Percentiles rank a stretch among this genome's conserved stretches.
phyloP scores from a whole-genome alignment of 805 yeast genomes.

The Cyberlindnera saturnus region DNA sequence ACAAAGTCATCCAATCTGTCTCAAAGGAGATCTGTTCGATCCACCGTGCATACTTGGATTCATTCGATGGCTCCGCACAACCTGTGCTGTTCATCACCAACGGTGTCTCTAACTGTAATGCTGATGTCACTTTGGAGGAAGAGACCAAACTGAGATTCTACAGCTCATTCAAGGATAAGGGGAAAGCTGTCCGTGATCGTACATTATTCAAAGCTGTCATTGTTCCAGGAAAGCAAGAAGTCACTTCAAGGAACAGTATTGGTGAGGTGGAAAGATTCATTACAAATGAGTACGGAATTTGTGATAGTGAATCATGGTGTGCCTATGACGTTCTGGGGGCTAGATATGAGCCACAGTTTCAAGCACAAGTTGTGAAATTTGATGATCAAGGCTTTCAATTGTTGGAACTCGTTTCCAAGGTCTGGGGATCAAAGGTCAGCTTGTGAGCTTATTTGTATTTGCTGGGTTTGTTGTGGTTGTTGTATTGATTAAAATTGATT shows the following conservation, averaged over 20 bases:
- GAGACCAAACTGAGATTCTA: slow-evolving; percentile 8
- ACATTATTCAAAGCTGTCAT: slow-evolving; percentile 12
- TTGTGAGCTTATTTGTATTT: not conserved
- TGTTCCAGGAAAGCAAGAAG: slow-evolving; percentile 13
- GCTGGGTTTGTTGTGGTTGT: too few relatives aligned
- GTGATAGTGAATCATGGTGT: slow-evolving; percentile 11
- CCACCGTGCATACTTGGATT: slow-evolving; percentile 11
- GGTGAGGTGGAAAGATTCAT: slow-evolving; percentile 10
- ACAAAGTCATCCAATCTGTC: slow-evolving; percentile 9
- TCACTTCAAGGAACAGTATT: slow-evolving; percentile 5
- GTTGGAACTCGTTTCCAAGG: slow-evolving; percentile 3
- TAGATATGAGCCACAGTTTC: slow-evolving; percentile 4
- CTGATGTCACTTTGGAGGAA: slow-evolving; percentile 2
- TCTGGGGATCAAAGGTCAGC: slow-evolving; percentile 2
- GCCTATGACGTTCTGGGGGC: slow-evolving; percentile 16
- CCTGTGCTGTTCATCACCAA: slow-evolving; percentile 10
- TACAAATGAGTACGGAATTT: slow-evolving; percentile 8
- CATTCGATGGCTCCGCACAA: not conserved
- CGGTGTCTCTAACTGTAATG: slow-evolving; percentile 14
- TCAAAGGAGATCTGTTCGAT: slow-evolving; percentile 15
- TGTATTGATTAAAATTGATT: too few relatives aligned
- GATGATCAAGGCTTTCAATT: not conserved
- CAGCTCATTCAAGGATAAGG: slow-evolving; percentile 2
- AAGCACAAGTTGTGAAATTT: slow-evolving; percentile 7
- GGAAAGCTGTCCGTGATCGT: not conserved